These are phyloP conservation scores for Hamamelis virginiana DNA, from an alignment of 164 flowering plant genomes.

Conservation along the genomic window DNA sequence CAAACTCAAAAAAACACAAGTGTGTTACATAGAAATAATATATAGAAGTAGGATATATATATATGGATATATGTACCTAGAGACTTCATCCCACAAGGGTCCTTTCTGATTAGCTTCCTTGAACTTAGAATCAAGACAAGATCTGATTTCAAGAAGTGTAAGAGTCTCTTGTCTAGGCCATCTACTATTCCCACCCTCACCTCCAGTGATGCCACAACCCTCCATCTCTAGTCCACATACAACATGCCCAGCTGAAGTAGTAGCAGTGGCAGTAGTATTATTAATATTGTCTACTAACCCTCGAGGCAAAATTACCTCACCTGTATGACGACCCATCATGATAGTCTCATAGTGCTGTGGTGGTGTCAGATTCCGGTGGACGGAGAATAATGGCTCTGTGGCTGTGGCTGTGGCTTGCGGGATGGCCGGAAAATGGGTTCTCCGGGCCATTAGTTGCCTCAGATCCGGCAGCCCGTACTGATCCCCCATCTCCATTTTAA, in stretches of 20 bases:
- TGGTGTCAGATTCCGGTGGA: slow-evolving; percentile 26
- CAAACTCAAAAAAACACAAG: too few relatives aligned
- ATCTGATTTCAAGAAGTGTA: slow-evolving; percentile 86
- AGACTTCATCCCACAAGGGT: slow-evolving; percentile 95
- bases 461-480: slow-evolving; percentile 61
- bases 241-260: slow-evolving; percentile 10
- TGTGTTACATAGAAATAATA: too few relatives aligned
- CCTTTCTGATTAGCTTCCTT: slow-evolving; percentile 97
- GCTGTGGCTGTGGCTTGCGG: slow-evolving; percentile 21
- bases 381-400: slow-evolving; percentile 35
- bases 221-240: slow-evolving; percentile 30
- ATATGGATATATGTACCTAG: slow-evolving; percentile 53
- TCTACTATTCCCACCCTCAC: slow-evolving; percentile 59
- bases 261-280: slow-evolving; percentile 10
- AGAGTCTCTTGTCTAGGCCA: slow-evolving; percentile 98
- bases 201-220: slow-evolving; percentile 23
- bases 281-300: slow-evolving; percentile 31
- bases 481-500: slow-evolving; percentile 60
- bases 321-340: slow-evolving; percentile 28
- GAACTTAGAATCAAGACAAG: slow-evolving; percentile 81
- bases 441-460: slow-evolving; percentile 49
- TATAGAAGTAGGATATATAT: not conserved
- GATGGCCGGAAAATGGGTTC: slow-evolving; percentile 31
- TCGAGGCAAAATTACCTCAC: slow-evolving; percentile 5
- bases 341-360: slow-evolving; percentile 42